Percentiles rank a stretch among this genome's conserved stretches.
phyloP scores from a whole-genome alignment of 2,329 filamentous ascomycete genomes.

The Fusarium sp. region DNA sequence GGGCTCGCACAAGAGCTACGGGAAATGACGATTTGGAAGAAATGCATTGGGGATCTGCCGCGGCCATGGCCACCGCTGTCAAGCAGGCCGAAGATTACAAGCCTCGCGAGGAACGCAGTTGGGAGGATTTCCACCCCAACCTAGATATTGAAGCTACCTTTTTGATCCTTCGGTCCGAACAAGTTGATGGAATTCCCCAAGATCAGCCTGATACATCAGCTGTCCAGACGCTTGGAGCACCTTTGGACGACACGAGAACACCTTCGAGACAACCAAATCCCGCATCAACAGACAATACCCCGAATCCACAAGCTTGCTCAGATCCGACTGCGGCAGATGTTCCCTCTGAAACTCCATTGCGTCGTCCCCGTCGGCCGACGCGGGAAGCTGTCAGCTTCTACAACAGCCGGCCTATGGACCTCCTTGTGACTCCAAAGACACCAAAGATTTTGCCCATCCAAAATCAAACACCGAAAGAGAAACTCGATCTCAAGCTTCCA shows the following conservation, averaged over 20 bases:
- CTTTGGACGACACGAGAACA: constrained; percentile 59
- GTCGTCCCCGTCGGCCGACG: constrained; percentile 60
- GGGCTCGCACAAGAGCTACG: constrained; percentile 66
- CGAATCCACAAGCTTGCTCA: constrained; percentile 54
- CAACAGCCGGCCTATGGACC: constrained; percentile 61
- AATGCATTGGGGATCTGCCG: constrained; percentile 87
- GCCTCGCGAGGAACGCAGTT: constrained; percentile 93
- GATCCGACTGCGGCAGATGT: constrained; percentile 53
- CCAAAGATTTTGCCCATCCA: constrained; percentile 80
- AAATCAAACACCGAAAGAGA: constrained; percentile 84
- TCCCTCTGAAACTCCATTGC: constrained; percentile 52
- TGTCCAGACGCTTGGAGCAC: constrained; percentile 47
- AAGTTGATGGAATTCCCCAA: constrained; percentile 80
- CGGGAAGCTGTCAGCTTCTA: constrained; percentile 68
- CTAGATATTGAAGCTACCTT: constrained; percentile 89
- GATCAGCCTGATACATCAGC: constrained; percentile 56
- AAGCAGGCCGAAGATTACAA: constrained; percentile 97
- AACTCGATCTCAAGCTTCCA: constrained; percentile 81
- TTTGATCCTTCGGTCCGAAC: constrained; percentile 82
- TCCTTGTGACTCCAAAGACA: constrained; percentile 63
- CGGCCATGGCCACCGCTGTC: constrained; percentile 87
- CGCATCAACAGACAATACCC: constrained; percentile 59
- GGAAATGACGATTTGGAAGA: constrained; percentile 67
- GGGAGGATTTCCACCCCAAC: constrained; percentile 98
- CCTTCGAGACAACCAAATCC: constrained; percentile 62